A percentile compares a stretch with the other conserved stretches of the same genome.
These are phyloP conservation scores for Oryza coarctata DNA, from an alignment of 176 grass and related monocot genomes.

Conservation along the genomic window DNA sequence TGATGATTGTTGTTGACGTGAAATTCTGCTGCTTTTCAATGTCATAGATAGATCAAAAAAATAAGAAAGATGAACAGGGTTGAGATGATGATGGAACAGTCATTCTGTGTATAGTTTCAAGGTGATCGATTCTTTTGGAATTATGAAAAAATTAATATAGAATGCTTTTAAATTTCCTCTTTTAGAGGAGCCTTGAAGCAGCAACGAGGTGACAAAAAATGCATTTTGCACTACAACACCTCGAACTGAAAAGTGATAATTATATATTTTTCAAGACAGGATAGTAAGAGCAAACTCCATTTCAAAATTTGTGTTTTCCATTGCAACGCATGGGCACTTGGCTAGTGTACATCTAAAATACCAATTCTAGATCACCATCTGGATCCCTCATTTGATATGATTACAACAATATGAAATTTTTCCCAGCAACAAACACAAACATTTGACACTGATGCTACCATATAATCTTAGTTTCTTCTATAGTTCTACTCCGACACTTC, in stretches of 20 bases:
- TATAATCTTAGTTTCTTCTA: slow-evolving; percentile 1
- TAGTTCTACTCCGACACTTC: neutral
- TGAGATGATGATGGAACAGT: neutral
- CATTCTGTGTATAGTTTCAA: neutral
- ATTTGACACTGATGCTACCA: neutral
- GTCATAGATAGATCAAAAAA: neutral
- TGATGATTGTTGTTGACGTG: too few relatives aligned
- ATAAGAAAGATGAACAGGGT: neutral
- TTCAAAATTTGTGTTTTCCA: neutral
- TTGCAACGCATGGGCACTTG: too few relatives aligned
- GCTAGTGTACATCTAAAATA: neutral
- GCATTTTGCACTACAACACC: too few relatives aligned
- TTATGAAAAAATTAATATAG: neutral
- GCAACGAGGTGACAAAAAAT: neutral
- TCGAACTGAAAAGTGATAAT: neutral
- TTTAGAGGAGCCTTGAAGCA: neutral
- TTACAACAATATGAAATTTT: neutral
- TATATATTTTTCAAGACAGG: neutral
- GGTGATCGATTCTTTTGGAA: neutral
- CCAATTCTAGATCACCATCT: neutral
- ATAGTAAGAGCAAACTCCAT: neutral
- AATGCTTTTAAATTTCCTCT: neutral
- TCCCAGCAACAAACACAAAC: neutral
- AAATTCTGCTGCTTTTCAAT: neutral
- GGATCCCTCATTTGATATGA: neutral